A percentile compares a stretch with the other conserved stretches of the same genome.
These are phyloP conservation scores for Zizania palustris DNA, from an alignment of 202 grass and related monocot species.

Conservation along the genomic window DNA sequence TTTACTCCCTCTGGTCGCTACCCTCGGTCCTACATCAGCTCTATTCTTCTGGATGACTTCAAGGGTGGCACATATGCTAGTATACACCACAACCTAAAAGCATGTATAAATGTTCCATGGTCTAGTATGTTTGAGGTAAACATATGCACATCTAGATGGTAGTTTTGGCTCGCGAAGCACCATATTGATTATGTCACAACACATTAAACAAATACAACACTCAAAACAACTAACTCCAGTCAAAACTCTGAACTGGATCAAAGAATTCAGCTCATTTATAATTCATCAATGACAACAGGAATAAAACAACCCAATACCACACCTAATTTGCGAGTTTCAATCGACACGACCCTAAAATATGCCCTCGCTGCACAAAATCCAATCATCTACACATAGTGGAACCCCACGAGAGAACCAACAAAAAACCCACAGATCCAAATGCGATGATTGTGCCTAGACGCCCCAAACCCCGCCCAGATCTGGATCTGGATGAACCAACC, in stretches of 20 bases:
- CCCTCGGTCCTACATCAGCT: no score
- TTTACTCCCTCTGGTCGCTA: no score
- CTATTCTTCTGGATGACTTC: no score
- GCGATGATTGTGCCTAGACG: background rate
- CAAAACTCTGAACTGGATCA: slow-evolving; percentile 17
- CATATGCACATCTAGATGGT: background rate
- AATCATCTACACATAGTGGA: slow-evolving; percentile 22
- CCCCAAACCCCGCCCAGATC: slow-evolving; percentile 45
- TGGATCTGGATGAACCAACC: slow-evolving; percentile 37
- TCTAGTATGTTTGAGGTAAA: slow-evolving; percentile 3
- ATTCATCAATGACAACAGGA: background rate
- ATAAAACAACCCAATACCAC: background rate
- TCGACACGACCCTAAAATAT: slow-evolving; percentile 23
- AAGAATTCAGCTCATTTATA: slow-evolving; percentile 23
- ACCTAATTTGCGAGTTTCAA: slow-evolving; percentile 28
- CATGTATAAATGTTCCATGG: background rate
- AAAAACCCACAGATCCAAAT: slow-evolving; percentile 41
- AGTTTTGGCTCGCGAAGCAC: background rate
- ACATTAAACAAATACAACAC: background rate
- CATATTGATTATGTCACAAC: background rate
- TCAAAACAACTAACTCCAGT: slow-evolving; percentile 3
- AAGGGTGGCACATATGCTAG: no score
- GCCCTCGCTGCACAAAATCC: slow-evolving; percentile 29
- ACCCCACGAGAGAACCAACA: slow-evolving; percentile 6
- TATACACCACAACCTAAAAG: background rate